Conservation (phyloP, 441 rosid species). For the Capsella rubella region DNA sequence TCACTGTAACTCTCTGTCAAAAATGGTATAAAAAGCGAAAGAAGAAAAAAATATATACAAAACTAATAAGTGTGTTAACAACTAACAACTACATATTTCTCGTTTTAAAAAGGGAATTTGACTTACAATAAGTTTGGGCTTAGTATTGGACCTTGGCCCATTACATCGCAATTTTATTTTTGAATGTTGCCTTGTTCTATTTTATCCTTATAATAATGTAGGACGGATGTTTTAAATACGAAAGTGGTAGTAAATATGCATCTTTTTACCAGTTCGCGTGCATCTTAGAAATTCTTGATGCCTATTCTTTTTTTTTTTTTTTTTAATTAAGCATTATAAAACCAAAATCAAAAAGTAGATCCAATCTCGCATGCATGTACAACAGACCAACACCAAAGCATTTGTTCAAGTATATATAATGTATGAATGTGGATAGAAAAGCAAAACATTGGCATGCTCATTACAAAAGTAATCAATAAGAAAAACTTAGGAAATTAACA, state of each 20-base stretch:
- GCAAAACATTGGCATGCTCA: not conserved
- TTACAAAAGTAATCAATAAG: not conserved
- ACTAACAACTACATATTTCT: not conserved
- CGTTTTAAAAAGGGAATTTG: not conserved
- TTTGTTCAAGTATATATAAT: not conserved
- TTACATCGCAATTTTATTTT: not conserved
- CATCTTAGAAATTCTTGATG: constrained; percentile 23
- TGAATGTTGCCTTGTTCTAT: not conserved
- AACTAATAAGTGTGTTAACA: too few species aligned
- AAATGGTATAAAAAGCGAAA: too few species aligned
- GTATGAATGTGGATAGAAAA: not conserved
- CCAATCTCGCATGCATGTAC: constrained; percentile 31
- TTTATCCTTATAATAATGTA: not conserved
- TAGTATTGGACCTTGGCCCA: not conserved
- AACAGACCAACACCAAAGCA: not conserved
- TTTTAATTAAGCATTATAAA: not conserved
- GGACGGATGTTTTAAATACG: not conserved
- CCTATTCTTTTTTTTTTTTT: not conserved
- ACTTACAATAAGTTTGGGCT: not conserved
- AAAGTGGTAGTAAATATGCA: not conserved
- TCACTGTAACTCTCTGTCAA: too few species aligned
- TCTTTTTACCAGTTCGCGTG: constrained; percentile 21
- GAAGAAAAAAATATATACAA: too few species aligned
- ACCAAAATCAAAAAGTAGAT: constrained; percentile 12
- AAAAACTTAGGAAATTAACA: not conserved